These are phyloP conservation scores for Sporothrix dimorphospora DNA, from an alignment of 2,329 filamentous ascomycete genomes.

Conservation along the genomic window DNA sequence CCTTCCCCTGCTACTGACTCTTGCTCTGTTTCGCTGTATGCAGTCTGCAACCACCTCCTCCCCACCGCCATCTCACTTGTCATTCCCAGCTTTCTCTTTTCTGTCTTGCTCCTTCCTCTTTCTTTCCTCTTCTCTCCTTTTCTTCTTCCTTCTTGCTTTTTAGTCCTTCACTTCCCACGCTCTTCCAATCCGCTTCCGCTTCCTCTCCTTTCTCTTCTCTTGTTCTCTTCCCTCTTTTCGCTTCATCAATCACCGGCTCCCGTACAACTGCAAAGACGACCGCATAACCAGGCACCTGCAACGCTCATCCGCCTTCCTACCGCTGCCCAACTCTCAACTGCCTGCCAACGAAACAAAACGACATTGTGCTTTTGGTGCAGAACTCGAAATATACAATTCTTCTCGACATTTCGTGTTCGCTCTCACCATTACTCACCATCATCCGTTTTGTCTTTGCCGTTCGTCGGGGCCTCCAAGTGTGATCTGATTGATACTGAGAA, in stretches of 20 bases:
- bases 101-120: conserved; percentile 37
- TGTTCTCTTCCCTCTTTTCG: conserved; percentile 42
- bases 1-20: conserved; percentile 31
- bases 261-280: conserved; percentile 29
- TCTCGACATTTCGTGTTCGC: conserved; percentile 16
- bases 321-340: neutral
- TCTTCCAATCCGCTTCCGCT: conserved; percentile 24
- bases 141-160: conserved; percentile 39
- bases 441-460: conserved; percentile 24
- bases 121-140: conserved; percentile 35
- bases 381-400: conserved; percentile 20
- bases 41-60: conserved; percentile 26
- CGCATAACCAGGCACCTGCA: conserved; percentile 3
- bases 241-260: conserved; percentile 31
- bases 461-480: conserved; percentile 30
- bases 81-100: conserved; percentile 33
- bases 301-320: neutral
- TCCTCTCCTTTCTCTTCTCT: conserved; percentile 37
- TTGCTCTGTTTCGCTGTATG: conserved; percentile 36
- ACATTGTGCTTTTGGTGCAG: neutral
- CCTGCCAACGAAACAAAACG: conserved; percentile 12
- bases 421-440: neutral
- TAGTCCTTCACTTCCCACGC: conserved; percentile 34
- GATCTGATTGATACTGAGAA: conserved; percentile 31
- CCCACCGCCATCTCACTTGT: conserved; percentile 32